phyloP scores from a whole-genome alignment of 192 early-diverging fungal genomes.

The Gigaspora rosea region DNA sequence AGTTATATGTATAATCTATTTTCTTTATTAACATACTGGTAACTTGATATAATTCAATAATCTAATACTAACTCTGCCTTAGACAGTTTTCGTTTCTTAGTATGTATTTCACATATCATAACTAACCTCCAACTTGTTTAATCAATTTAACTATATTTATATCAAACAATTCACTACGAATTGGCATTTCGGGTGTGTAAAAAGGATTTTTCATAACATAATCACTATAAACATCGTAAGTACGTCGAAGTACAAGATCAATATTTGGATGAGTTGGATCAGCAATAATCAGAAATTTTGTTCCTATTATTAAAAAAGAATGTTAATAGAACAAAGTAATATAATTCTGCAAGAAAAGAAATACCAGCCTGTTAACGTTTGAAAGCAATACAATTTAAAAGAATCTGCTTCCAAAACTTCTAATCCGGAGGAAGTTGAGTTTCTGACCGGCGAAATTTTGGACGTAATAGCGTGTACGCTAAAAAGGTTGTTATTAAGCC shows the following conservation, averaged over 20 bases:
- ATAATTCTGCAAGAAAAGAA: not conserved
- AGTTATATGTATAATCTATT: no score
- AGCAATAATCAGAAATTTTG: constrained; percentile 92
- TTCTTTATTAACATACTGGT: no score
- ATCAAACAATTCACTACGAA: constrained; percentile 95
- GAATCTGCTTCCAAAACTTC: constrained; percentile 91
- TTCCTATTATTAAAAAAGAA: constrained; percentile 55
- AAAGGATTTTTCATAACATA: constrained; percentile 99
- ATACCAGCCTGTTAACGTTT: constrained; percentile 83
- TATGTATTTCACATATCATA: not conserved
- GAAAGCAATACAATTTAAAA: constrained; percentile 91
- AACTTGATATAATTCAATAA: no score
- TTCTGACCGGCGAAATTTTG: constrained; percentile 82
- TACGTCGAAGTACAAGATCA: constrained; percentile 61
- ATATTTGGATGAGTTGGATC: constrained; percentile 75
- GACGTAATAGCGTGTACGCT: constrained; percentile 96
- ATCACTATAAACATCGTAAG: constrained; percentile 91
- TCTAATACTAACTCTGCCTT: no score
- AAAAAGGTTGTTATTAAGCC: not conserved
- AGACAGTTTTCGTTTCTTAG: no score
- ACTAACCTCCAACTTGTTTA: constrained; percentile 44
- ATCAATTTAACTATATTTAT: constrained; percentile 70
- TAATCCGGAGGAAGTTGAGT: constrained; percentile 72
- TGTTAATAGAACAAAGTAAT: not conserved
- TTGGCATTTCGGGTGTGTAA: constrained; percentile 98